These are phyloP conservation scores for Mycothermus thermophilus DNA, from an alignment of 495 filamentous ascomycete genomes.

Conservation along the genomic window DNA sequence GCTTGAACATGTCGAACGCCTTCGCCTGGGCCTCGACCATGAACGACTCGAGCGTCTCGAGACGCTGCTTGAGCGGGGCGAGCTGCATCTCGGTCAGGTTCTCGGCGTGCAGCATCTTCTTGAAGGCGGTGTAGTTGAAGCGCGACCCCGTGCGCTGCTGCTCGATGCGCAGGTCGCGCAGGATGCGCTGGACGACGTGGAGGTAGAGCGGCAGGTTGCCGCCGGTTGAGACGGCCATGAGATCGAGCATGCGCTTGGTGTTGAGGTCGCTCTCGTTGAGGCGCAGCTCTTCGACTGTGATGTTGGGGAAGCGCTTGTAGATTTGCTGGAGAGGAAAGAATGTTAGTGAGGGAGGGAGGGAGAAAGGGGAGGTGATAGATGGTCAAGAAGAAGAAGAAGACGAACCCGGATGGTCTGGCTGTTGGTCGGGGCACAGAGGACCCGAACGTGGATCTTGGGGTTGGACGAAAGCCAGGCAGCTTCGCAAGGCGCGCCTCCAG, in stretches of 20 bases:
- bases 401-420: constrained; percentile 30
- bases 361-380: background rate
- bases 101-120: constrained; percentile 18
- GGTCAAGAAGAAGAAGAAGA: background rate
- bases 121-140: constrained; percentile 45
- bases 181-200: constrained; percentile 40
- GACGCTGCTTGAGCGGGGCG: constrained; percentile 38
- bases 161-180: constrained; percentile 44
- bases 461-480: constrained; percentile 50
- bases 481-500: constrained; percentile 47
- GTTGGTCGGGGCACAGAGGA: constrained; percentile 53
- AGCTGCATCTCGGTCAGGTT: constrained; percentile 32
- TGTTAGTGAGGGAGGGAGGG: background rate
- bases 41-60: constrained; percentile 46
- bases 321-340: constrained; percentile 9
- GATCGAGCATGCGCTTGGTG: constrained; percentile 47
- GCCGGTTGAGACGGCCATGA: constrained; percentile 48
- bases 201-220: constrained; percentile 48
- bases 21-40: constrained; percentile 28
- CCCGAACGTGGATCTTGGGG: constrained; percentile 39
- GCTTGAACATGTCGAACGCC: constrained; percentile 3
- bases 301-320: constrained; percentile 28
- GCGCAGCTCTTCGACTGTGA: constrained; percentile 39
- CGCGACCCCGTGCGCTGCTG: constrained; percentile 21
- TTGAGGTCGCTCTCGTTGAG: constrained; percentile 48